Evolutionary conservation across 2,329 filamentous ascomycete species (phyloP), one percentile per base, ranked within the genome.

Genomic region (Talaromyces rugulosus): DNA sequence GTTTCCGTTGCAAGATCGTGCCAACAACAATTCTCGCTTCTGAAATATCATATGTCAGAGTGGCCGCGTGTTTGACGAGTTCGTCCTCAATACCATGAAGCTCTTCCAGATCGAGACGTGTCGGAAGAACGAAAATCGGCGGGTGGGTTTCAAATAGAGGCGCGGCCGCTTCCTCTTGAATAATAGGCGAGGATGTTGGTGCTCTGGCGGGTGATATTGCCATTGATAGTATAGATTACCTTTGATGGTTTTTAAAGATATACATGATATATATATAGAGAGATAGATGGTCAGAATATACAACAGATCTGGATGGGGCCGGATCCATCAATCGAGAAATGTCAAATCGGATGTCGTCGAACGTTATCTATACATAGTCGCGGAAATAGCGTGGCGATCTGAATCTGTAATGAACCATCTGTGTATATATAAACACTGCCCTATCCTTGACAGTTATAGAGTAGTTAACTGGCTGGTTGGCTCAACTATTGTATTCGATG

Each of bases 11-110:
- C 0, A 82, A 81, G 36, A 96, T 82, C 66, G 87, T 91, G 1
- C 90, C 92, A 33, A 98, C 73, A 1, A 96, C 81, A 3, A 97
- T 74, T 4, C 84, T 81, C 0, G 92, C 92, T 73, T 94, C 89
- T 14, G 81, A 80, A 58, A 89, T 80, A 72, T 94, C 85, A 62
- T 89, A 88, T 0, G 91, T 93, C 59, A 95, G 72, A 0, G 81
- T 82, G 5, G 84, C 86, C 58, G 78, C 77, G 59, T 77, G 74
- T 6, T 74, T 70, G 4, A 83, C 79, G 9, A 96, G 83, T 27
- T 82, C 82, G 30, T 87, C 83, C 71, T 92, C 88, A 14, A 91
- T 72, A 34, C 82, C 75, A 56, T 87, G 84, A 9, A 90, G 78
- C 65, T 89, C 84, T 6, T 87, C 82, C 0, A 84, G 75, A 1